Base-by-base conservation (phyloP, 805 yeast genomes). In the Helenozyma baotianmanensis region DNA sequence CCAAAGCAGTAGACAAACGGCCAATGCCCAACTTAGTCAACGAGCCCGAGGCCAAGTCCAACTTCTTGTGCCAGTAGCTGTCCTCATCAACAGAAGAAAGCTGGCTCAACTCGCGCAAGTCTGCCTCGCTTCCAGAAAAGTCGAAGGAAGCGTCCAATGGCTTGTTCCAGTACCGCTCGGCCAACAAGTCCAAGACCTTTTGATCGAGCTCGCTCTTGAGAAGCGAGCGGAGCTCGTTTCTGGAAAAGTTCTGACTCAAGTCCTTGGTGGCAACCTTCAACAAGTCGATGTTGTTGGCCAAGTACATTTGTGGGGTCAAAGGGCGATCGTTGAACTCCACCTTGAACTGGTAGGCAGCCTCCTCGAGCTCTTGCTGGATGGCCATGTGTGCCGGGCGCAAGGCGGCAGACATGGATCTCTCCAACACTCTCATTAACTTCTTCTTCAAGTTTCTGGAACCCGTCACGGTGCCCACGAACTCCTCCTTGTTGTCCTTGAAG, bases 321-420 rank as follows among this genome's bases (percentile, higher is more conserved):
- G 82, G 85, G 33, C 97, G 76, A 58, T 92, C 99, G 54, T 92
- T 92, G 60, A 88, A 92, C 58, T 92, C 97, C 15, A 92, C 99
- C 56, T 92, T 92, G 64, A 87, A 92, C 54, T 82, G 79, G 55
- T 92, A 92, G 1, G 92, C 66, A 0, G 97, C 78, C 50, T 94
- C 98, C 55, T 94, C 99, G 27, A 89, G 71, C 57, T 92, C 98
- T 51, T 79, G 89, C 40, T 84, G 85, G 32, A 92, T 90, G 6
- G 89, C 71, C 28, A 74, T 69, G 33, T 87, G 86, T 10, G 97
- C 88, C 15, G 98, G 97, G 42, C 79, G 80, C 35, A 92, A 68
- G 1, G 94, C 84, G 32, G 74, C 72, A 1, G 96, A 85, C 97
- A 92, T 90, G 5, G 96, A 83, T 40, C 73, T 77, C 51, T 92